Evolutionary conservation across 2,329 filamentous ascomycete genomes (phyloP), one percentile per base, ranked within the genome.

Genomic region (Tricladium varicosporioides): DNA sequence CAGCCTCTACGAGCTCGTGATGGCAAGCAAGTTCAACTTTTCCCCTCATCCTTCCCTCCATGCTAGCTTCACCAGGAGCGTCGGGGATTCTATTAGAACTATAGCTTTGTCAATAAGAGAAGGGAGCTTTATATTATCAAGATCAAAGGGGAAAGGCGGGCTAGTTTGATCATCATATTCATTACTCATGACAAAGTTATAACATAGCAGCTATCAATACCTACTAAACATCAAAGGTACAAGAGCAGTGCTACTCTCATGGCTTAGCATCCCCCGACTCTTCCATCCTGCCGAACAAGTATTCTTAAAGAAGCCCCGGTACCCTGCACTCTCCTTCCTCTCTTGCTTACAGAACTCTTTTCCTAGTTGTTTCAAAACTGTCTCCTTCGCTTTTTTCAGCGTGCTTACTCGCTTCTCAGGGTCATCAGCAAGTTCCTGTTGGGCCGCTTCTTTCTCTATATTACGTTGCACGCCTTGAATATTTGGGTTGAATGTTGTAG

Each of bases 201-300:
- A 53, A 56, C 46, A 40, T 56, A 15, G 42, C 7, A 46, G 16
- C 43, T 27, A 16, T 54, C 46, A 68, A 51, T 62, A 70, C 10
- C 78, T 75, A 68, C 78, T 83, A 56, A 86, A 84, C 70, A 86
- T 80, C 67, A 87, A 72, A 60, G 84, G 83, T 60, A 87, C 83
- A 64, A 84, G 65, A 15, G 76, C 75, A 50, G 76, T 80, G 66
- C 74, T 75, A 62, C 78, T 81, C 59, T 83, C 81, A 67, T 82
- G 54, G 18, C 60, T 59, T 45, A 67, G 57, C 47, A 67, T 51
- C 4, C 57, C 56, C 49, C 58, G 60, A 19, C 55, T 60, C 48
- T 61, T 64, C 62, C 61, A 59, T 4, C 59, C 58, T 9, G 56
- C 54, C 2, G 63, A 65, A 48, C 60, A 69, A 5, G 63, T 62